These are phyloP conservation scores for Dactylorhiza incarnata DNA, from an alignment of 106 monocot species.

Conservation along the genomic window DNA sequence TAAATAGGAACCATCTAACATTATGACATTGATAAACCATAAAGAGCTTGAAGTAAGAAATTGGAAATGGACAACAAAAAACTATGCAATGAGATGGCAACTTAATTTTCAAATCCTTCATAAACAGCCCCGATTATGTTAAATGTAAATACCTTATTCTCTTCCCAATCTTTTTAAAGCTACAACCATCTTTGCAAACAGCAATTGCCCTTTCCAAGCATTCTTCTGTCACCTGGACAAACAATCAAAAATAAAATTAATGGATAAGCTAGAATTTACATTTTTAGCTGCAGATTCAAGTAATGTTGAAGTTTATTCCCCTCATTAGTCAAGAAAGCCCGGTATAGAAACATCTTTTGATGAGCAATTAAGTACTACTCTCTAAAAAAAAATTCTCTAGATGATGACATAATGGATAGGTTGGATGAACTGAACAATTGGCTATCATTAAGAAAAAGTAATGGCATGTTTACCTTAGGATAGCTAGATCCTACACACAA, in stretches of 20 bases:
- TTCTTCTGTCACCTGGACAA: conserved; percentile 70
- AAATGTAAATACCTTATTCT: conserved; percentile 59
- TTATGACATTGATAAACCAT: neutral
- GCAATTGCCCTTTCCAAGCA: conserved; percentile 83
- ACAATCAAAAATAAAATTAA: conserved; percentile 2
- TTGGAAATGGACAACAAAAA: neutral
- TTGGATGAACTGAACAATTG: neutral
- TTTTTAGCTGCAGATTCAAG: neutral
- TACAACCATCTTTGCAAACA: conserved; percentile 88
- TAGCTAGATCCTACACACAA: neutral
- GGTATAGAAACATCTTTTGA: neutral
- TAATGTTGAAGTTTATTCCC: neutral
- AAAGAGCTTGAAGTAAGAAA: neutral
- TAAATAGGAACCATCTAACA: too few species aligned
- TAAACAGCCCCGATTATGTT: neutral
- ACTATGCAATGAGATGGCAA: neutral
- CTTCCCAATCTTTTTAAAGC: conserved; percentile 91
- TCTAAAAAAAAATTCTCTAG: too few species aligned
- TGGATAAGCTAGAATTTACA: neutral
- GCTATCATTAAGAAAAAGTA: neutral
- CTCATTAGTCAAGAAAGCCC: neutral
- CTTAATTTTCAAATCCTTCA: neutral
- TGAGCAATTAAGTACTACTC: neutral
- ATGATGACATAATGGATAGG: neutral
- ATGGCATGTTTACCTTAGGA: neutral